Evolutionary conservation across 2,329 filamentous ascomycete species (phyloP), one percentile per base, ranked within the genome.

Genomic region (Zymoseptoria ardabiliae): DNA sequence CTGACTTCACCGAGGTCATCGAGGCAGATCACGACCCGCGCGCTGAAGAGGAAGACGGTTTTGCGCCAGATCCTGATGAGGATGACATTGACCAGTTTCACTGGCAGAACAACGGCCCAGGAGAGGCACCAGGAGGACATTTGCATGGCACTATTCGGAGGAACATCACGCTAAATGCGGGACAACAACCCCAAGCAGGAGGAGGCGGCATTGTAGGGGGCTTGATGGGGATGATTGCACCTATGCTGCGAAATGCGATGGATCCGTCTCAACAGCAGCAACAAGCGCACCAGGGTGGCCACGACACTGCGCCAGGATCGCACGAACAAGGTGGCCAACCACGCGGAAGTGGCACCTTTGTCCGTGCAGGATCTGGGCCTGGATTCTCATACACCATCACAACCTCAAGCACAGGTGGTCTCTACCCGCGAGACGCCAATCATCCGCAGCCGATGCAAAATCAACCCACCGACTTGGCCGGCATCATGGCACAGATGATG

Each of bases 1-100:
- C 85, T 45, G 90, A 96, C 20, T 86, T 90, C 65, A 90, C 85
- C 17, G 92, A 99, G 76, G 91, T 97, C 68, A 78, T 81, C 54
- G 78, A 80, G 65, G 69, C 73, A 8, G 80, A 82, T 2, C 85
- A 84, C 66, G 88, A 91, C 65, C 88, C 88, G 9, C 82, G 88
- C 62, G 73, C 75, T 48, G 70, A 72, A 8, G 73, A 76, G 50
- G 70, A 72, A 8, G 58, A 58, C 21, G 61, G 61, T 20, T 50
- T 52, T 50, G 73, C 73, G 35, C 77, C 79, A 45, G 78, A 81
- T 58, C 75, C 79, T 19, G 78, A 81, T 21, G 78, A 82, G 64
- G 74, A 71, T 30, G 78, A 75, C 54, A 72, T 76, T 25, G 68
- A 69, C 30, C 61, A 69, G 50, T 68, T 73, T 11, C 63, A 66